Base-by-base conservation (phyloP, 2,329 filamentous ascomycete species). In the Cytospora mali region DNA sequence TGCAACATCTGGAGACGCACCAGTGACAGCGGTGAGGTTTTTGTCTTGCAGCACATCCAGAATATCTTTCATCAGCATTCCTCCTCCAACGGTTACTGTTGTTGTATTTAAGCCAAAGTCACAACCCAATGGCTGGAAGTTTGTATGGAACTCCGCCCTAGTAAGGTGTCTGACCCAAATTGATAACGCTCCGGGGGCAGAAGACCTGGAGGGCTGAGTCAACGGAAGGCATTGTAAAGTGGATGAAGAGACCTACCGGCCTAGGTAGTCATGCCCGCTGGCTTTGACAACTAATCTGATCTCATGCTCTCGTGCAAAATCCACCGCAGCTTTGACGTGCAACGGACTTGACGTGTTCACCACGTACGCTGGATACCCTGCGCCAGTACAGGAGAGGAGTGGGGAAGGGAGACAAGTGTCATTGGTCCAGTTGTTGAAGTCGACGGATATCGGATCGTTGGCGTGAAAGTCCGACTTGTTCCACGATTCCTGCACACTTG, bases 1-100 rank as follows among this genome's bases (percentile, higher is more conserved):
- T 0, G 84, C 82, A 2, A 90, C 86, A 0, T 81, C 81, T 50
- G 79, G 79, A 42, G 79, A 80, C 2, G 79, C 79, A 2, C 86
- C 86, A 1, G 81, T 83, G 0, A 89, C 81, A 5, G 87, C 74
- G 1, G 77, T 77, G 18, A 84, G 72, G 54, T 80, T 78, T 61
- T 76, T 68, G 1, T 74, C 67, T 56, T 80, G 73, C 0, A 83
- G 77, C 11, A 76, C 73, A 0, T 75, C 69, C 65, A 85, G 82
- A 0, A 82, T 71, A 6, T 84, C 77, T 27, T 75, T 72, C 66
- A 83, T 82, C 57, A 83, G 79, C 0, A 81, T 75, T 6, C 85
- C 86, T 0, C 84, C 81, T 0, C 78, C 81, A 2, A 82, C 74
- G 1, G 80, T 86, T 18, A 87, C 76, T 2, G 82, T 81, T 39